Evolutionary conservation across 2,329 filamentous ascomycete genomes (phyloP).

Genomic region (Didymella keratinophila): DNA sequence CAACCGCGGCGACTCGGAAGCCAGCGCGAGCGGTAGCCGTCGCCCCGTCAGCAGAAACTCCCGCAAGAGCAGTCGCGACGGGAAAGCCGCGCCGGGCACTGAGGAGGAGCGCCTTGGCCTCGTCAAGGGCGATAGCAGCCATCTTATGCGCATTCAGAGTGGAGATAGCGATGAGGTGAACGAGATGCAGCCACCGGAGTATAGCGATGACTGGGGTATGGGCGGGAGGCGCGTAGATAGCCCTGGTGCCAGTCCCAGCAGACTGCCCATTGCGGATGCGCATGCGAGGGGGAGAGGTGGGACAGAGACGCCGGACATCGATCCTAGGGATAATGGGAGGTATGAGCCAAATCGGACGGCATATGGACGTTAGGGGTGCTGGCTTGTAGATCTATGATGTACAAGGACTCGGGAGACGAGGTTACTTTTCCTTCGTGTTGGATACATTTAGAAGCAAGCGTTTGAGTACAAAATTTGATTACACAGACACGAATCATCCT

Average conservation of each 20-base stretch:
- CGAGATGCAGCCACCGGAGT: conserved; percentile 28
- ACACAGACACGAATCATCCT: no score
- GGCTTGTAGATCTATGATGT: background rate
- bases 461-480: no score
- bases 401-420: background rate
- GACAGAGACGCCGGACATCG: background rate
- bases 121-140: conserved; percentile 73
- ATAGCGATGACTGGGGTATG: conserved; percentile 23
- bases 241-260: conserved; percentile 1
- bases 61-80: conserved; percentile 45
- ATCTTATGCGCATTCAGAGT: conserved; percentile 41
- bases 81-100: conserved; percentile 59
- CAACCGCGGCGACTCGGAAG: conserved; percentile 40
- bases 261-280: conserved; percentile 9
- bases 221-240: background rate
- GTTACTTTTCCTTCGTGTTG: background rate
- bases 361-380: background rate
- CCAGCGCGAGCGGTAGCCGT: conserved; percentile 27
- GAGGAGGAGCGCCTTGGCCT: conserved; percentile 86
- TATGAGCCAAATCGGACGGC: conserved; percentile 5
- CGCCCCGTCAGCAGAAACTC: conserved; percentile 40
- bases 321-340: background rate
- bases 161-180: conserved; percentile 32
- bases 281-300: background rate
- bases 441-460: background rate